phyloP scores from a whole-genome alignment of 2,329 filamentous ascomycete species.

The Colletotrichum agaves region DNA sequence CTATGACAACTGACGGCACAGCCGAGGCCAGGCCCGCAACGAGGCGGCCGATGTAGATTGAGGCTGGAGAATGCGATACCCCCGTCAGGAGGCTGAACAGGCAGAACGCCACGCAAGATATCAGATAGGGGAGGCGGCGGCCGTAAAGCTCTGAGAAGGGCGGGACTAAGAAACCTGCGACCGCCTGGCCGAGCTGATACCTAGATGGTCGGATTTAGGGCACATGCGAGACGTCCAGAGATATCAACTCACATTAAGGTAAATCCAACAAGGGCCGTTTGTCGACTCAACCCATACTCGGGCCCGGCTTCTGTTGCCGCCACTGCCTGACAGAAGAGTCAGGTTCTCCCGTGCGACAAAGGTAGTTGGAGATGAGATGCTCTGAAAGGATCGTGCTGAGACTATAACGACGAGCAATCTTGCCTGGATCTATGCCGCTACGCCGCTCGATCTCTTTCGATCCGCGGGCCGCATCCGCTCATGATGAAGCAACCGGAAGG shows the following conservation, averaged over 20 bases:
- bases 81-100: slow-evolving; percentile 52
- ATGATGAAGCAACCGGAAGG: background rate
- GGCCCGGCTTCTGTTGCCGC: slow-evolving; percentile 29
- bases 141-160: slow-evolving; percentile 52
- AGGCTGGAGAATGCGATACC: slow-evolving; percentile 47
- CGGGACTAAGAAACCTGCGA: slow-evolving; percentile 52
- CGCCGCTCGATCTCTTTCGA: slow-evolving; percentile 11
- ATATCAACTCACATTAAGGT: slow-evolving; percentile 39
- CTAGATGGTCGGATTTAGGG: slow-evolving; percentile 26
- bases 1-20: slow-evolving; percentile 57
- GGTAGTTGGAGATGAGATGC: background rate
- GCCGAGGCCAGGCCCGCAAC: slow-evolving; percentile 57
- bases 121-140: slow-evolving; percentile 47
- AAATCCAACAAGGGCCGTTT: slow-evolving; percentile 41
- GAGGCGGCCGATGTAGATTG: slow-evolving; percentile 54
- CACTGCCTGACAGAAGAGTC: slow-evolving; percentile 3
- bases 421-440: background rate
- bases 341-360: background rate
- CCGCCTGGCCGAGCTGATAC: slow-evolving; percentile 50
- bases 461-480: background rate
- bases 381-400: background rate
- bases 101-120: slow-evolving; percentile 46
- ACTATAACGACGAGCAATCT: background rate
- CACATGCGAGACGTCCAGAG: background rate
- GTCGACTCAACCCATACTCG: slow-evolving; percentile 22